Evolutionary conservation across 257 asterid species (phyloP).

Genomic region (Salvia hispanica): DNA sequence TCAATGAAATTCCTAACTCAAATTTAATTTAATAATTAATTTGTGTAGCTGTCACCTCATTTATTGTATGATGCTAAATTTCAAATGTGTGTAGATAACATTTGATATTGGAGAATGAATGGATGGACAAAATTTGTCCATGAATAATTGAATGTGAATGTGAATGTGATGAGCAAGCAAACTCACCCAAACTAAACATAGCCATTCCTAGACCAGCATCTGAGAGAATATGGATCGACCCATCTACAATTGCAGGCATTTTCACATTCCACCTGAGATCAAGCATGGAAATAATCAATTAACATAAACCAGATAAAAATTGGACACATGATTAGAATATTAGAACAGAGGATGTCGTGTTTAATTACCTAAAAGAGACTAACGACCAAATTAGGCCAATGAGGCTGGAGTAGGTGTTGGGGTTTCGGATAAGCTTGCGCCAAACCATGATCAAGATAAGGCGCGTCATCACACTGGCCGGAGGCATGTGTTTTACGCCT

Average conservation of each 20-base stretch:
- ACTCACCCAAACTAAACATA: slow-evolving; percentile 91
- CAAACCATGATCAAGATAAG: slow-evolving; percentile 96
- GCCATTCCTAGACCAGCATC: slow-evolving; percentile 99
- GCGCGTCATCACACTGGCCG: slow-evolving; percentile 97
- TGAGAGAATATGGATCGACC: slow-evolving; percentile 76
- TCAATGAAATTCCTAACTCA: neutral
- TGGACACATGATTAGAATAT: too few relatives aligned
- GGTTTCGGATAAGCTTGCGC: slow-evolving; percentile 97
- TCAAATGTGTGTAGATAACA: slow-evolving; percentile 4
- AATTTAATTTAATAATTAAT: neutral
- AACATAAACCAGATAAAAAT: too few relatives aligned
- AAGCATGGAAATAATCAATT: neutral
- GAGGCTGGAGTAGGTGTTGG: slow-evolving; percentile 96
- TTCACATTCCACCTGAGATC: slow-evolving; percentile 78
- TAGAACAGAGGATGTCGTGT: neutral
- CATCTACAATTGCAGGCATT: slow-evolving; percentile 70
- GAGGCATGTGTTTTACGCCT: slow-evolving; percentile 80
- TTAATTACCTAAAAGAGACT: slow-evolving; percentile 57
- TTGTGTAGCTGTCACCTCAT: slow-evolving; percentile 32
- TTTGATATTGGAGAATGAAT: slow-evolving; percentile 26
- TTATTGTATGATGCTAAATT: slow-evolving; percentile 10
- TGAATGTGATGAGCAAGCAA: too few relatives aligned
- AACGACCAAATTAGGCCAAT: slow-evolving; percentile 90
- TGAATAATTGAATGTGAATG: slow-evolving; percentile 3
- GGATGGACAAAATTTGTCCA: slow-evolving; percentile 33